phyloP scores from a whole-genome alignment of 192 early-diverging fungal genomes.

The Globomyces pollinis-pini region DNA sequence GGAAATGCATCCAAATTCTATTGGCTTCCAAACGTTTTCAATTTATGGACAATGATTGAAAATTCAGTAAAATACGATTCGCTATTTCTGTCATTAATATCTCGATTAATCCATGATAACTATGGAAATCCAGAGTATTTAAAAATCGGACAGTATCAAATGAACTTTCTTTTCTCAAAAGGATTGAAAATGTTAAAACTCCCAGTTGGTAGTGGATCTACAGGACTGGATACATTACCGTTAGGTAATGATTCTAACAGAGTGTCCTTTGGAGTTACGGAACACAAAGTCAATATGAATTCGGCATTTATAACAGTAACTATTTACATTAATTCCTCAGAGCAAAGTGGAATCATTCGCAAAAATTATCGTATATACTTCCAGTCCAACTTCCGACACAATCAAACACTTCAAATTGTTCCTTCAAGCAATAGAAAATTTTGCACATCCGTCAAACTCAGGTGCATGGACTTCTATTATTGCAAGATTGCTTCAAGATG shows the following conservation, averaged over 20 bases:
- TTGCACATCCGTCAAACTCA: constrained; percentile 87
- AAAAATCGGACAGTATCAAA: constrained; percentile 55
- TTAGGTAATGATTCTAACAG: constrained; percentile 4
- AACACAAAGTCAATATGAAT: background rate
- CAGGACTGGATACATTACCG: constrained; percentile 26
- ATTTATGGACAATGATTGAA: constrained; percentile 71
- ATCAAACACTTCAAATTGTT: constrained; percentile 60
- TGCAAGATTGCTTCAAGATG: constrained; percentile 58
- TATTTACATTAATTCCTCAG: constrained; percentile 7
- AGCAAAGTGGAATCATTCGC: constrained; percentile 60
- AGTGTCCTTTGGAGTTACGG: background rate
- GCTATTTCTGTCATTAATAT: constrained; percentile 64
- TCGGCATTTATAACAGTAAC: constrained; percentile 17
- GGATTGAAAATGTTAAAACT: constrained; percentile 27
- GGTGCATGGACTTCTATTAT: constrained; percentile 76
- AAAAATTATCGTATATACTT: constrained; percentile 71
- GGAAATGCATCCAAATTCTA: constrained; percentile 39
- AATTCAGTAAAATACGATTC: constrained; percentile 53
- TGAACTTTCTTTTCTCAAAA: constrained; percentile 51
- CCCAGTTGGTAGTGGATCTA: constrained; percentile 38
- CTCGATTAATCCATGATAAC: constrained; percentile 51
- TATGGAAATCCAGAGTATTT: constrained; percentile 17
- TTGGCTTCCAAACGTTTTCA: constrained; percentile 76
- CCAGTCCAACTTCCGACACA: constrained; percentile 32
- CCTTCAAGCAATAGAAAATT: constrained; percentile 81